A percentile compares a stretch with the other conserved stretches of the same genome.
Evolutionary conservation across 306 rosid genomes (phyloP).

Genomic region (Fragaria nilgerrensis): DNA sequence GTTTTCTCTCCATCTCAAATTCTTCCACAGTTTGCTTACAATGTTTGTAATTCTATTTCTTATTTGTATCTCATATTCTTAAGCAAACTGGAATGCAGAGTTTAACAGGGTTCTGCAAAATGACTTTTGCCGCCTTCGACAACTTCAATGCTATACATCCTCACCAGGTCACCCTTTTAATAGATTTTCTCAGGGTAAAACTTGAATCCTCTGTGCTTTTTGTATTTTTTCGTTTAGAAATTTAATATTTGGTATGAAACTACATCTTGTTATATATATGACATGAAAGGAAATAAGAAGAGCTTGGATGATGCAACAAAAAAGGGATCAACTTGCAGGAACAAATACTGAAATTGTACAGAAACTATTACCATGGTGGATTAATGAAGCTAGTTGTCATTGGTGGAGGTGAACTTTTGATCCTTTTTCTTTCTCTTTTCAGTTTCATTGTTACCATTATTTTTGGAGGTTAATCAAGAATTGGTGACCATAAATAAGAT

Average conservation of each 20-base stretch:
- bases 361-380: slow-evolving; percentile 85
- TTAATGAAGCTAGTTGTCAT: slow-evolving; percentile 91
- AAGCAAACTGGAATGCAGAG: slow-evolving; percentile 54
- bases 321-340: slow-evolving; percentile 80
- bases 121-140: slow-evolving; percentile 89
- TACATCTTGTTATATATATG: slow-evolving; percentile 11
- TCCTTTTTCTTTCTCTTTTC: not conserved
- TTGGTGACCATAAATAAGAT: not conserved
- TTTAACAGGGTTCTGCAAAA: slow-evolving; percentile 84
- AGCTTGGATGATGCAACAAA: slow-evolving; percentile 88
- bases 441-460: slow-evolving; percentile 16
- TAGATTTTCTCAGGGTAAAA: slow-evolving; percentile 77
- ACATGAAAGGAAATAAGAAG: slow-evolving; percentile 82
- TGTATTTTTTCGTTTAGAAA: not conserved
- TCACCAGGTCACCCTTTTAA: slow-evolving; percentile 73
- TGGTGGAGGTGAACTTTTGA: slow-evolving; percentile 81
- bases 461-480: not conserved
- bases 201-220: slow-evolving; percentile 20
- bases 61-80: slow-evolving; percentile 33
- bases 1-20: slow-evolving; percentile 2
- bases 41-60: slow-evolving; percentile 28
- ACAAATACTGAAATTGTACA: slow-evolving; percentile 63
- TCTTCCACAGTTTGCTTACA: slow-evolving; percentile 20
- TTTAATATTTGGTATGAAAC: slow-evolving; percentile 16
- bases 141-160: slow-evolving; percentile 85